Evolutionary conservation across 768 basidiomycete genomes (phyloP).

Genomic region (Serendipita sp.): DNA sequence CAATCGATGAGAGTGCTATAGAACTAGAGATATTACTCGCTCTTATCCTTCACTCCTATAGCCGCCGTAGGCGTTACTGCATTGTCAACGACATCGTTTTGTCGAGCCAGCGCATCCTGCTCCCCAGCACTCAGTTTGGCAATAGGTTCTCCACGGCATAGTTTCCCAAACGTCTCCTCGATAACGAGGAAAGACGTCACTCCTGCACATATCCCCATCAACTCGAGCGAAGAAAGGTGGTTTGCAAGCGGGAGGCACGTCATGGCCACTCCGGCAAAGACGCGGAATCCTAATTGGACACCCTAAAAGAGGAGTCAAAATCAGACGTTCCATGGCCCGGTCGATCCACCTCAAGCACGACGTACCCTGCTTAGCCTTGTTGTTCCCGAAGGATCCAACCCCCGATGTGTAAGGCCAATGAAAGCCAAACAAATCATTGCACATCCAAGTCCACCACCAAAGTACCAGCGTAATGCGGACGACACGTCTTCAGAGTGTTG

Average conservation of each 20-base stretch:
- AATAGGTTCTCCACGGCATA: background rate
- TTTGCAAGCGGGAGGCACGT: background rate
- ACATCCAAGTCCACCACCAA: conserved; percentile 16
- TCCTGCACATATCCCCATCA: background rate
- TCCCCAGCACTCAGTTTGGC: background rate
- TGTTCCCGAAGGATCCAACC: background rate
- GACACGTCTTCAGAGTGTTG: conserved; percentile 11
- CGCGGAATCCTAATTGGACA: background rate
- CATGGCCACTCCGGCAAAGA: background rate
- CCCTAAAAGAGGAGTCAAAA: background rate
- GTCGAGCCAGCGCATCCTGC: background rate
- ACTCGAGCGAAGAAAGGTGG: background rate
- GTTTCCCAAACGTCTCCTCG: background rate
- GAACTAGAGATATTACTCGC: too few relatives aligned
- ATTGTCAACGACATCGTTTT: background rate
- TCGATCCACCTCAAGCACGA: background rate
- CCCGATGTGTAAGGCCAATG: background rate
- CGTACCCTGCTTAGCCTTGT: background rate
- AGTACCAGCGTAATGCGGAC: conserved; percentile 14
- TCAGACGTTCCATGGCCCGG: too few relatives aligned
- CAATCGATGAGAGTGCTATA: too few relatives aligned
- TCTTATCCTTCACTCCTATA: too few relatives aligned
- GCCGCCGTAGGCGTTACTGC: too few relatives aligned
- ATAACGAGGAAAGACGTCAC: background rate
- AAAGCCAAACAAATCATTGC: conserved; percentile 13